A percentile compares a stretch with the other conserved stretches of the same genome.
Conservation (phyloP, 306 rosid species). For the Castanospermum australe region DNA sequence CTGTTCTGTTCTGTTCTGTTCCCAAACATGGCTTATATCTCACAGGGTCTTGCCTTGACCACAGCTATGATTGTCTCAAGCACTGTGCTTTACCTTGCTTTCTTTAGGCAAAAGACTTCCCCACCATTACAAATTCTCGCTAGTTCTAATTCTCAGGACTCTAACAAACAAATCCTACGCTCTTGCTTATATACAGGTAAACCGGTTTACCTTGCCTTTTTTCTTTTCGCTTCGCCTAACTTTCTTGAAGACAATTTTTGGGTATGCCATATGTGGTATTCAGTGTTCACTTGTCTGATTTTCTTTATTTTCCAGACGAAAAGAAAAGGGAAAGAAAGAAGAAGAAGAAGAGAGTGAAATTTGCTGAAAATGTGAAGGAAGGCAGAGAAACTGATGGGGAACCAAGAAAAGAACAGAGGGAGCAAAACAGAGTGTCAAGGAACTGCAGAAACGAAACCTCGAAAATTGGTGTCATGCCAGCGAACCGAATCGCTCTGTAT, state of each 20-base stretch:
- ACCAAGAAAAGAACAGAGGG: conserved; percentile 34
- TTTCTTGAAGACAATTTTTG: not conserved
- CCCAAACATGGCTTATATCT: conserved; percentile 48
- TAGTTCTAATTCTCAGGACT: not conserved
- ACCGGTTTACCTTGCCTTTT: not conserved
- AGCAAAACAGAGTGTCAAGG: conserved; percentile 16
- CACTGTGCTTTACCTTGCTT: conserved; percentile 50
- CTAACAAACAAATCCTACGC: conserved; percentile 35
- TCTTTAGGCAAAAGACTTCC: conserved; percentile 28
- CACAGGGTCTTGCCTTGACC: conserved; percentile 55
- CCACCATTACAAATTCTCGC: not conserved
- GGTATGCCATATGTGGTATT: not conserved
- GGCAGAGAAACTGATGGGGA: conserved; percentile 28
- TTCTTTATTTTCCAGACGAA: conserved; percentile 27
- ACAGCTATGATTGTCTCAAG: conserved; percentile 53
- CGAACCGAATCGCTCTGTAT: conserved; percentile 42
- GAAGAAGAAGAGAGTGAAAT: conserved; percentile 68
- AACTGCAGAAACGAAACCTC: conserved; percentile 19
- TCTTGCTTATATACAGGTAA: conserved; percentile 75
- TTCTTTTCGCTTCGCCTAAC: not conserved
- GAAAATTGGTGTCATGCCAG: conserved; percentile 28
- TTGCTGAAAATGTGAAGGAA: conserved; percentile 70
- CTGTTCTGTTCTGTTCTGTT: not conserved
- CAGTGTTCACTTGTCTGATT: not conserved
- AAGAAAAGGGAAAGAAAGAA: conserved; percentile 44